Conservation (phyloP, 2,329 filamentous ascomycete genomes). For the Arthroderma sp. region DNA sequence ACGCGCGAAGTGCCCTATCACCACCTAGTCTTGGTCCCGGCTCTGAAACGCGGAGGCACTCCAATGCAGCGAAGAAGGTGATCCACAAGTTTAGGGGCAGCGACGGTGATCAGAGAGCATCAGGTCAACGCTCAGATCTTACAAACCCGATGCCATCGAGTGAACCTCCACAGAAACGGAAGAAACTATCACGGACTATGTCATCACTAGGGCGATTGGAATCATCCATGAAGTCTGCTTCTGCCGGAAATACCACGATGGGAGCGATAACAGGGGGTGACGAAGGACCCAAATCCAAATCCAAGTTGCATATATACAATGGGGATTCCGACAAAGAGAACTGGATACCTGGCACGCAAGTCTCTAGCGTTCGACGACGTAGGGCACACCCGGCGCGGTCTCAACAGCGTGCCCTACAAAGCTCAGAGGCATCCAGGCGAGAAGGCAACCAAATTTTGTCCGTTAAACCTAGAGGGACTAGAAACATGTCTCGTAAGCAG, state of each 20-base stretch:
- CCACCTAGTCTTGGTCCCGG: constrained; percentile 64
- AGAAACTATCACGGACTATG: constrained; percentile 46
- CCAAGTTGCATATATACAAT: constrained; percentile 24
- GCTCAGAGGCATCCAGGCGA: constrained; percentile 4
- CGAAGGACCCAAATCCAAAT: not conserved
- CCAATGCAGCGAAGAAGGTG: too few relatives aligned
- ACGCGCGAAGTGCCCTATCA: constrained; percentile 63
- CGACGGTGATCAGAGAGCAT: constrained; percentile 19
- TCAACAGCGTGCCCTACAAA: constrained; percentile 2
- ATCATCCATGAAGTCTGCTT: constrained; percentile 18
- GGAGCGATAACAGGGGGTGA: constrained; percentile 19
- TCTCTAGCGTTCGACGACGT: constrained; percentile 26
- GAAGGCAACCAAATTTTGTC: constrained; percentile 2
- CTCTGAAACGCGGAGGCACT: constrained; percentile 35
- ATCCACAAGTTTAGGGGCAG: too few relatives aligned
- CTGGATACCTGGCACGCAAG: constrained; percentile 46
- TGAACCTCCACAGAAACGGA: constrained; percentile 40
- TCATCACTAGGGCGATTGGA: constrained; percentile 54
- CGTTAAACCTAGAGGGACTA: constrained; percentile 1
- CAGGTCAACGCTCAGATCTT: constrained; percentile 26
- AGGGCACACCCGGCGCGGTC: constrained; percentile 11
- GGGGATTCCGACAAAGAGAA: constrained; percentile 94
- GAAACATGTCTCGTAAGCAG: constrained; percentile 1
- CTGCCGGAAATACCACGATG: not conserved
- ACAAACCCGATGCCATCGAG: constrained; percentile 41